Evolutionary conservation across 129 eudicot species (phyloP).

Genomic region (Tagetes patula): DNA sequence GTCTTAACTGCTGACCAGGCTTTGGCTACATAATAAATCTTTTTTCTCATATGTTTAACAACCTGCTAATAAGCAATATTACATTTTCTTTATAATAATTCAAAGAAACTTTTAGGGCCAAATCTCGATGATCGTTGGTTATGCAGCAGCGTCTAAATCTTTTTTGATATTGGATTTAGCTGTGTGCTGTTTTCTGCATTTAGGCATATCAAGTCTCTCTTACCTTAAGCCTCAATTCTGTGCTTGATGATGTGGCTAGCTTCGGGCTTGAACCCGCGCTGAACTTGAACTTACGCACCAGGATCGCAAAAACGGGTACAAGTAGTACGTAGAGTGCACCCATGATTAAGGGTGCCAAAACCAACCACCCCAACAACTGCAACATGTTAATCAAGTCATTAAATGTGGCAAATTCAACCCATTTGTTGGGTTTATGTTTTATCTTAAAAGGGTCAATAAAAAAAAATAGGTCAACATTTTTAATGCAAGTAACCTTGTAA

Average conservation of each 20-base stretch:
- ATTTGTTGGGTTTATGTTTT: background rate
- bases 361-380: conserved; percentile 43
- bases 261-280: conserved; percentile 23
- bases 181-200: background rate
- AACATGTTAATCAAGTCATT: conserved; percentile 7
- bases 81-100: background rate
- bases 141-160: background rate
- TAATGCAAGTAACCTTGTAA: background rate
- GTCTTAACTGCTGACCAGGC: background rate
- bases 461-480: background rate
- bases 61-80: background rate
- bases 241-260: conserved; percentile 16
- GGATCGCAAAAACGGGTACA: conserved; percentile 30
- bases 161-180: background rate
- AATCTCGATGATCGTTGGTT: background rate
- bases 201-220: conserved; percentile 21
- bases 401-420: background rate
- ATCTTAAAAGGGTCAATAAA: background rate
- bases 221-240: conserved; percentile 33
- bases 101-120: conserved; percentile 4
- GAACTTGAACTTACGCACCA: conserved; percentile 35
- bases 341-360: conserved; percentile 36
- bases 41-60: background rate
- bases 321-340: conserved; percentile 32
- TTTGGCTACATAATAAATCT: conserved; percentile 2